A percentile compares a stretch with the other conserved stretches of the same genome.
These are phyloP conservation scores for Pisolithus albus DNA, from an alignment of 768 basidiomycete genomes.

Conservation along the genomic window DNA sequence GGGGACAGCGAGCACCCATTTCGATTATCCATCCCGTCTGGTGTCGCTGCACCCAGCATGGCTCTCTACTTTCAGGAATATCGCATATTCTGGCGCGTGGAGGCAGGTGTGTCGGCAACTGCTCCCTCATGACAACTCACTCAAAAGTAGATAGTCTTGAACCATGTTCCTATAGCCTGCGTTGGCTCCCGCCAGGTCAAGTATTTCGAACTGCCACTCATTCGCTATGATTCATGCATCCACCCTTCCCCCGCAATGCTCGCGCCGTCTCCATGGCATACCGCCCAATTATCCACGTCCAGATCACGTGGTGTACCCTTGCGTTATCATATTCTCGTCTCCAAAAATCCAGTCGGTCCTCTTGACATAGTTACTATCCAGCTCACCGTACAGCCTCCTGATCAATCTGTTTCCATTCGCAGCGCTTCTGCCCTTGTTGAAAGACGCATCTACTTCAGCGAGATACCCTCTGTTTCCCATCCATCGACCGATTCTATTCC, in stretches of 20 bases:
- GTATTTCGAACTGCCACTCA: slow-evolving; percentile 64
- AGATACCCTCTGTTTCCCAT: slow-evolving; percentile 23
- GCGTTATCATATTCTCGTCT: slow-evolving; percentile 52
- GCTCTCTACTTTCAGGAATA: slow-evolving; percentile 67
- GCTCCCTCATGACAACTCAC: background rate
- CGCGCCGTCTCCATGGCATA: slow-evolving; percentile 31
- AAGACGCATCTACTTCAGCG: slow-evolving; percentile 59
- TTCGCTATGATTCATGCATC: slow-evolving; percentile 59
- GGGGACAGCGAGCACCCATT: slow-evolving; percentile 66
- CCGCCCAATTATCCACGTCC: slow-evolving; percentile 30
- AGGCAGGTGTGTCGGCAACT: slow-evolving; percentile 54
- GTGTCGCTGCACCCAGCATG: slow-evolving; percentile 59
- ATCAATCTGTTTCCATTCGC: slow-evolving; percentile 51
- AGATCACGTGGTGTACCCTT: slow-evolving; percentile 54
- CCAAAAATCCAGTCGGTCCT: slow-evolving; percentile 59
- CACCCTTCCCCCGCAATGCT: slow-evolving; percentile 31
- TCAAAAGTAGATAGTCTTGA: slow-evolving; percentile 42
- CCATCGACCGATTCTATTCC: slow-evolving; percentile 19
- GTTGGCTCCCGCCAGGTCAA: slow-evolving; percentile 65
- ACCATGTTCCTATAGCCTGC: slow-evolving; percentile 56
- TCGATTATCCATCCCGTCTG: slow-evolving; percentile 58
- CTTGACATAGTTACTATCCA: slow-evolving; percentile 64
- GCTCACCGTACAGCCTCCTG: slow-evolving; percentile 53
- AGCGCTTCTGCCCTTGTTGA: slow-evolving; percentile 62
- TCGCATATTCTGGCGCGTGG: slow-evolving; percentile 74